Conservation (phyloP, 345 rosid genomes). For the Citrus medica region DNA sequence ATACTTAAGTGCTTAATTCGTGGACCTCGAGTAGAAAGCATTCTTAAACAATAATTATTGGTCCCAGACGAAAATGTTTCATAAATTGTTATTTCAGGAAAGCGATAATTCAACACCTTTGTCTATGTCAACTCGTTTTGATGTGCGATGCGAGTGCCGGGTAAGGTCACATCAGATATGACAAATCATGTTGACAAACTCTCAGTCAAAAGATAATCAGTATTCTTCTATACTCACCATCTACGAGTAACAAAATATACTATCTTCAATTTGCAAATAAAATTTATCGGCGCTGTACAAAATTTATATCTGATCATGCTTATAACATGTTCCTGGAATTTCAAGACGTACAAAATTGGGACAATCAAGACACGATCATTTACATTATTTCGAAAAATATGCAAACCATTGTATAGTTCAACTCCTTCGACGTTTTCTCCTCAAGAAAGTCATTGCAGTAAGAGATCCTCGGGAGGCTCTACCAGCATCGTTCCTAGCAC, state of each 20-base stretch:
- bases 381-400: background rate
- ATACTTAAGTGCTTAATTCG: background rate
- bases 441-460: conserved; percentile 52
- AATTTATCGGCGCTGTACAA: background rate
- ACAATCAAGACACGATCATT: background rate
- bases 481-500: conserved; percentile 5
- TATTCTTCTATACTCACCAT: background rate
- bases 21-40: too few relatives aligned
- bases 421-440: conserved; percentile 49
- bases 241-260: too few relatives aligned
- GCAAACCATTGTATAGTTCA: conserved; percentile 10
- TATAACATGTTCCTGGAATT: background rate
- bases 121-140: background rate
- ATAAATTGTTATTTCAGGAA: background rate
- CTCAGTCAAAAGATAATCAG: background rate
- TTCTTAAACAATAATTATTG: background rate
- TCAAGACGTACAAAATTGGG: background rate
- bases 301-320: background rate
- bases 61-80: background rate
- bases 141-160: too few relatives aligned
- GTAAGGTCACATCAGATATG: background rate
- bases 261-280: background rate
- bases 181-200: background rate
- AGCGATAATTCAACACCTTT: background rate
- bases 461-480: conserved; percentile 24